These are phyloP conservation scores for Phytophthora aleatoria DNA, from an alignment of 352 stramenopile species.

Conservation along the genomic window DNA sequence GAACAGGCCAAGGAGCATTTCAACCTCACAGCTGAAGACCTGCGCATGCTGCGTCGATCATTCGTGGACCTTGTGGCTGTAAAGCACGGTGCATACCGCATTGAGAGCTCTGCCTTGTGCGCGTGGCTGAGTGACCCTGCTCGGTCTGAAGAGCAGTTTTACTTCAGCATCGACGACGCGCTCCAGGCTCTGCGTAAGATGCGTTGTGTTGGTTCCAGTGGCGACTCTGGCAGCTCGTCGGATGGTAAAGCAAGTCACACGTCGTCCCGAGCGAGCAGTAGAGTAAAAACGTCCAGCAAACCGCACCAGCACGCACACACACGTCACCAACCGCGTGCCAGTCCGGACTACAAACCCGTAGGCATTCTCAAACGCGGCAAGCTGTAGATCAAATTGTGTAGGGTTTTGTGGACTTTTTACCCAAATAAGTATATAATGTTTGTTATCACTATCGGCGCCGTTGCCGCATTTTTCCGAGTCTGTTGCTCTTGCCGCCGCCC, in stretches of 20 bases:
- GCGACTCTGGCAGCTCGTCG: conserved; percentile 32
- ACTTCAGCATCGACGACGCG: conserved; percentile 55
- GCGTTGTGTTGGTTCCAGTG: conserved; percentile 25
- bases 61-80: conserved; percentile 80
- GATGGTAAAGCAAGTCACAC: conserved; percentile 18
- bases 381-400: conserved; percentile 30
- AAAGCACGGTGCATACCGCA: conserved; percentile 66
- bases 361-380: conserved; percentile 61
- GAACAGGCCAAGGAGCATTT: conserved; percentile 66
- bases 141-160: conserved; percentile 67
- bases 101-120: conserved; percentile 73
- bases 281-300: conserved; percentile 19
- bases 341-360: conserved; percentile 48
- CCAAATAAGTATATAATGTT: conserved; percentile 36
- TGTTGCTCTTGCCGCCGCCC: conserved; percentile 43
- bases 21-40: conserved; percentile 58
- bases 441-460: conserved; percentile 21
- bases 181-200: conserved; percentile 53
- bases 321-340: conserved; percentile 32
- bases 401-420: conserved; percentile 12
- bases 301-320: conserved; percentile 25
- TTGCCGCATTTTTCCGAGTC: conserved; percentile 46
- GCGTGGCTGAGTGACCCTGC: conserved; percentile 66
- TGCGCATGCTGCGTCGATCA: conserved; percentile 70
- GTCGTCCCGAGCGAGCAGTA: conserved; percentile 21